phyloP scores from a whole-genome alignment of 148 eudicot genomes.

The Chenopodium berlandieri region DNA sequence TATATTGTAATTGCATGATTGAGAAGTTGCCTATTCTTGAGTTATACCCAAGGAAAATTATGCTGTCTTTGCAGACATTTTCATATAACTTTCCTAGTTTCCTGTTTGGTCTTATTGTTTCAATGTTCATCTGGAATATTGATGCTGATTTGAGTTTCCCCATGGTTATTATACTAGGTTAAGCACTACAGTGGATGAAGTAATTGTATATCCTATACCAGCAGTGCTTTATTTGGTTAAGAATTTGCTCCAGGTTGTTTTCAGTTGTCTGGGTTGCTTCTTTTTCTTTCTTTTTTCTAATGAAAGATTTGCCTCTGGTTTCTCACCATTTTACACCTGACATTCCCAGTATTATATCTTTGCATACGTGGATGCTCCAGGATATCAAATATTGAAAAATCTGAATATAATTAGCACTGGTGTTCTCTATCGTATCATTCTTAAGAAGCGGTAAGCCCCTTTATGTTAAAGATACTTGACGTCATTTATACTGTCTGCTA shows the following conservation, averaged over 20 bases:
- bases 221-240: constrained; percentile 89
- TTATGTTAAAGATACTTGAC: constrained; percentile 1
- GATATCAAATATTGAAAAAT: constrained; percentile 96
- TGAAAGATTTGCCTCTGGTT: neutral
- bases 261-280: neutral
- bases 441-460: constrained; percentile 65
- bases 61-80: neutral
- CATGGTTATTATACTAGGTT: constrained; percentile 45
- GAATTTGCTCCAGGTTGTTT: constrained; percentile 83
- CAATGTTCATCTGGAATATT: neutral
- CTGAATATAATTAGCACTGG: constrained; percentile 95
- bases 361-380: constrained; percentile 99
- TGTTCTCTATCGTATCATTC: constrained; percentile 82
- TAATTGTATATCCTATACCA: constrained; percentile 93
- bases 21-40: neutral
- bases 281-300: constrained; percentile 6
- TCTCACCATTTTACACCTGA: constrained; percentile 7
- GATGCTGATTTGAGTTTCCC: neutral
- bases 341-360: constrained; percentile 90
- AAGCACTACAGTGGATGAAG: constrained; percentile 88
- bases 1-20: neutral
- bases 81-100: neutral
- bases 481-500: neutral
- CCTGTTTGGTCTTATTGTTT: neutral
- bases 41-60: neutral